Base-by-base conservation (phyloP, 352 stramenopile genomes). In the Phytophthora niederhauseri region DNA sequence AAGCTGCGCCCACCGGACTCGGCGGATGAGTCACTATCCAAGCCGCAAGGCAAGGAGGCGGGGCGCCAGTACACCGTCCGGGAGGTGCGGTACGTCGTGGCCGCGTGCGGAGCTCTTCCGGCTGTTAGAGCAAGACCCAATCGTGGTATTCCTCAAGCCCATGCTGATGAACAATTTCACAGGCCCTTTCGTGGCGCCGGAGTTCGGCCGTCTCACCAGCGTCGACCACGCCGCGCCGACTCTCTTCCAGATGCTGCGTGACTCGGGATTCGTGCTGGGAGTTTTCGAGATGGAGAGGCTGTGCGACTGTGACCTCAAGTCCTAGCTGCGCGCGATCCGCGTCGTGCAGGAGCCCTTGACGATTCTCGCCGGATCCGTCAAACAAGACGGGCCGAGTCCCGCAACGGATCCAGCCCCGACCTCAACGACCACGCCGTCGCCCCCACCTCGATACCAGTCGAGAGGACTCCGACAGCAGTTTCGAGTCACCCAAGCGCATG, bases 281-380 rank as follows among this genome's bases (percentile, higher is more conserved):
- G n/a, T 19, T 3, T 67, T 67, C 14, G 41, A 61, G 48, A 58
- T 66, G 59, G 49, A 66, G 48, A 34, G n/a, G 52, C 14, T 66
- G 20, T 66, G 28, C 34, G 61, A 67, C 19, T 57, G 61, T 51
- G 51, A 56, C 19, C 9, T 61, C 2, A 15, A 14, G 24, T 30
- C 22, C 8, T 31, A 6, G 28, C 7, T 31, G 5, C 28, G 7
- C 28, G 28, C 28, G 5, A 31, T 31, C 8, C 6, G 3, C 0
- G 31, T 7, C 1, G 6, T 57, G 7, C 19, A 20, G 1, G 12
- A 50, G 6, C 57, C 19, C 0, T 22, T 64, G 11, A 15, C 4
- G 4, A 31, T 36, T 12, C 20, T 64, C 12, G 57, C 57, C 9
- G 46, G 45, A 1, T 38, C 20, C 6, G 46, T 50, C 15, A 36